Percentiles rank a stretch among this genome's conserved stretches.
These are phyloP conservation scores for Pouteria campechiana DNA, from an alignment of 179 eudicot species.

Conservation along the genomic window DNA sequence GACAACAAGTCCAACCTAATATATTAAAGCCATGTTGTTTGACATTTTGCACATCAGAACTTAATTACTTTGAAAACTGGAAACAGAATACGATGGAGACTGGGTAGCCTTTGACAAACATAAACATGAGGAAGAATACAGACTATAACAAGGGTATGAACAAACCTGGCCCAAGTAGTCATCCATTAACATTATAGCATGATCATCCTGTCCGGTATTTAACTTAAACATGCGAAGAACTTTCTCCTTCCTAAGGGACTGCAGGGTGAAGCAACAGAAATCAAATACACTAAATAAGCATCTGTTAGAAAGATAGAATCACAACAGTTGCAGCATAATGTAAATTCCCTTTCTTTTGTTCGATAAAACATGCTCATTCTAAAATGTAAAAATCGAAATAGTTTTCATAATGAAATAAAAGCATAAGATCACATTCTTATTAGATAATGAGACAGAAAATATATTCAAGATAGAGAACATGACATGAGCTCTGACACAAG, in stretches of 20 bases:
- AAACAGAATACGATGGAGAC: not conserved
- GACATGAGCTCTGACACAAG: no score
- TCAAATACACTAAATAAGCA: not conserved
- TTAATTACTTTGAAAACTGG: no score
- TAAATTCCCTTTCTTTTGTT: no score
- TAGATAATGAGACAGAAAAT: no score
- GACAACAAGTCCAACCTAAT: constrained; percentile 59
- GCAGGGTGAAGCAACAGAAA: constrained; percentile 13
- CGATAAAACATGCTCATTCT: no score
- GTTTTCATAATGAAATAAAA: no score
- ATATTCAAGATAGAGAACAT: no score
- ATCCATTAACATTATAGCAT: constrained; percentile 87
- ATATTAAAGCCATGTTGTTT: no score
- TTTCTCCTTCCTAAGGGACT: constrained; percentile 69
- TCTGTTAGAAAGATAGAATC: not conserved
- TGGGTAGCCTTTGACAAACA: not conserved
- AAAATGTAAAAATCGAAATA: no score
- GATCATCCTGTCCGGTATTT: constrained; percentile 98
- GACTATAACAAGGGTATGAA: not conserved
- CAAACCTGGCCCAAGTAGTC: constrained; percentile 77
- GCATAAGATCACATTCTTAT: no score
- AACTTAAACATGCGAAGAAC: constrained; percentile 71
- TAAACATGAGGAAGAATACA: not conserved
- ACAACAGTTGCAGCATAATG: no score
- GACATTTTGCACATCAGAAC: no score